Percentiles rank a stretch among this genome's conserved stretches.
Evolutionary conservation across 176 grass and related monocot species (phyloP).

Genomic region (Hordeum marinum): DNA sequence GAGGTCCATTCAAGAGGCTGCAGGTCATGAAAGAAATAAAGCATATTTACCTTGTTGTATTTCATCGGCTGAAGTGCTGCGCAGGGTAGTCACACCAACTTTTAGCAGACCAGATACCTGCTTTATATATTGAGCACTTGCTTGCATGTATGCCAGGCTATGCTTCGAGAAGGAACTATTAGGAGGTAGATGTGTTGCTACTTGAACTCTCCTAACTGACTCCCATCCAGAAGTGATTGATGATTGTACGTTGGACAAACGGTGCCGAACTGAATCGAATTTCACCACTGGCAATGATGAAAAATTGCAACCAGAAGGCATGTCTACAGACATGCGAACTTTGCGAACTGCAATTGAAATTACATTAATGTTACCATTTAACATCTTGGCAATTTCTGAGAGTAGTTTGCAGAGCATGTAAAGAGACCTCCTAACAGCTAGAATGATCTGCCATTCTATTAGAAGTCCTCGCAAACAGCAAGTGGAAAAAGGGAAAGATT

Average conservation of each 20-base stretch:
- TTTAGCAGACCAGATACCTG: slow-evolving; percentile 91
- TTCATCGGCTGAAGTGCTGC: slow-evolving; percentile 78
- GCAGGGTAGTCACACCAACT: slow-evolving; percentile 72
- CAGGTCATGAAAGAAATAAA: slow-evolving; percentile 9
- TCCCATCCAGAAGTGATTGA: slow-evolving; percentile 83
- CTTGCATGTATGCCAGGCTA: slow-evolving; percentile 96
- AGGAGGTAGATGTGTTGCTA: slow-evolving; percentile 61
- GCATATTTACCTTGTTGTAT: slow-evolving; percentile 65
- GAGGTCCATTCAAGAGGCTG: slow-evolving; percentile 23
- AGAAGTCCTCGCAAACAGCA: background rate
- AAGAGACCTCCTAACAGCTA: background rate
- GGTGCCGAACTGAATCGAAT: slow-evolving; percentile 69
- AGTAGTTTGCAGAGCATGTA: background rate
- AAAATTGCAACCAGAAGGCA: slow-evolving; percentile 87
- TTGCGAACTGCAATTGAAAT: slow-evolving; percentile 76
- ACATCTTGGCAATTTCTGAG: background rate
- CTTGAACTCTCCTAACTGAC: slow-evolving; percentile 70
- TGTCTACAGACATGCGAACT: slow-evolving; percentile 93
- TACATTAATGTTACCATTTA: slow-evolving; percentile 18
- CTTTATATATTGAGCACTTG: slow-evolving; percentile 94
- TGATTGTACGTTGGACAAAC: slow-evolving; percentile 74
- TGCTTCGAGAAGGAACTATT: slow-evolving; percentile 88
- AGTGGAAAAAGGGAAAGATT: background rate
- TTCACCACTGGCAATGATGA: slow-evolving; percentile 72
- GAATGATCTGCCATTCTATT: background rate